Base-by-base conservation (phyloP, 2,329 filamentous ascomycete species). In the Harringtonia lauricola region DNA sequence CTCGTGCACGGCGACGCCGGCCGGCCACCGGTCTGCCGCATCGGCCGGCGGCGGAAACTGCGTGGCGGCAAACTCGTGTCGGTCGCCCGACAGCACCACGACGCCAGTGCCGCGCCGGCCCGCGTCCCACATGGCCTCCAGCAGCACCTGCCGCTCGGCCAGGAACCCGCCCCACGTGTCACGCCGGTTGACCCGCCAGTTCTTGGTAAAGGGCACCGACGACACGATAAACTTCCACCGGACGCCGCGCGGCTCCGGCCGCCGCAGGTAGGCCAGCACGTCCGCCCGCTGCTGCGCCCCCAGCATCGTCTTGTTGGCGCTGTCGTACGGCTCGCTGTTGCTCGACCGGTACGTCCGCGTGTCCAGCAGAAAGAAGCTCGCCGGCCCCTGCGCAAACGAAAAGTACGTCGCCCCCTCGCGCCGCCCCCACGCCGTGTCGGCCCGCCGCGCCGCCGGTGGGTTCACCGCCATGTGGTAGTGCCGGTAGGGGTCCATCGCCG, bases 81-180 rank as follows among this genome's bases (percentile, higher is more conserved):
- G 73, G 57, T 98, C 92, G 1, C 92, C 92, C 15, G 84, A 92
- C 12, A 98, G 69, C 13, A 96, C 70, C 3, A 95, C 72, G 8
- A 96, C 81, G 21, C 89, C 86, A 7, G 83, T 68, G 8, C 86
- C 84, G 6, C 77, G 75, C 2, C 39, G 33, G n/a, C 86, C 81
- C 1, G 84, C 81, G 48, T 85, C 81, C 88, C 92, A 96, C 76
- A 95, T 95, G 2, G 86, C 85, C 59, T 95, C 83, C 14, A 98
- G 79, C 22, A 96, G 75, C 44, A 69, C 71, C 43, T 73, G 76
- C 15, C 92, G 81, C 66, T 98, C 92, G 39, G 72, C 66, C 2
- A 95, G 70, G 61, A 94, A 95, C 0, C 90, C 90, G 38, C 86
- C 87, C 92, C 92, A 98, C 0, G 92, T 96, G 58, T 98, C 92